Evolutionary conservation across 805 yeast species (phyloP).

Genomic region (Yarrowia yakushimensis): DNA sequence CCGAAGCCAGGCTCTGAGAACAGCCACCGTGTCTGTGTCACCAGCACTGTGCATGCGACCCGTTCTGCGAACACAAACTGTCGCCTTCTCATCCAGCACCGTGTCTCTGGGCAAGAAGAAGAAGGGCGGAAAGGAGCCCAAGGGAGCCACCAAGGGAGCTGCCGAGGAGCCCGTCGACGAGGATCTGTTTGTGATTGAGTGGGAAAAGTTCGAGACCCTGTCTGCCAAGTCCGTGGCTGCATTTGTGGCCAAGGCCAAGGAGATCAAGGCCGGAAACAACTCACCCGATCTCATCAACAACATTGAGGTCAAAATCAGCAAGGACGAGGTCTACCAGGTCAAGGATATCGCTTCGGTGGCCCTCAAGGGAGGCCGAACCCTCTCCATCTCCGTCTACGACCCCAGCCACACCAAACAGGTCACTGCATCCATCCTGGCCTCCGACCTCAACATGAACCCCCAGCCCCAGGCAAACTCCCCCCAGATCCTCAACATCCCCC

Average conservation of each 20-base stretch:
- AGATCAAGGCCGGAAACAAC: slow-evolving; percentile 65
- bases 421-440: slow-evolving; percentile 63
- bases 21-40: background rate
- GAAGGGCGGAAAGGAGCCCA: slow-evolving; percentile 20
- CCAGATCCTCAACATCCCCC: slow-evolving; percentile 66
- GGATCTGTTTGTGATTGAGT: slow-evolving; percentile 28
- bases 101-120: slow-evolving; percentile 19
- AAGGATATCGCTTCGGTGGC: slow-evolving; percentile 62
- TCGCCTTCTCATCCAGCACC: background rate
- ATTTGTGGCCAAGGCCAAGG: slow-evolving; percentile 56
- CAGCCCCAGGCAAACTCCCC: slow-evolving; percentile 69
- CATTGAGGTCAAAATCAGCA: slow-evolving; percentile 37
- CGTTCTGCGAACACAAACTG: slow-evolving; percentile 1
- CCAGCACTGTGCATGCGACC: background rate
- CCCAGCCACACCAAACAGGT: slow-evolving; percentile 68
- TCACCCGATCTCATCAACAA: slow-evolving; percentile 50
- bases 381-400: slow-evolving; percentile 82
- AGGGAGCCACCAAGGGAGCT: slow-evolving; percentile 18
- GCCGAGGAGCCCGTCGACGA: slow-evolving; percentile 27
- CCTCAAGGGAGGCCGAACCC: slow-evolving; percentile 59
- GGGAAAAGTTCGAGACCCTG: slow-evolving; percentile 42
- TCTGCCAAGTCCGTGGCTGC: slow-evolving; percentile 50
- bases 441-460: slow-evolving; percentile 74
- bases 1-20: background rate
- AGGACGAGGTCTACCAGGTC: slow-evolving; percentile 35